A percentile compares a stretch with the other conserved stretches of the same genome.
Conservation (phyloP, 139 green algal genomes). For the Penium margaritaceum region DNA sequence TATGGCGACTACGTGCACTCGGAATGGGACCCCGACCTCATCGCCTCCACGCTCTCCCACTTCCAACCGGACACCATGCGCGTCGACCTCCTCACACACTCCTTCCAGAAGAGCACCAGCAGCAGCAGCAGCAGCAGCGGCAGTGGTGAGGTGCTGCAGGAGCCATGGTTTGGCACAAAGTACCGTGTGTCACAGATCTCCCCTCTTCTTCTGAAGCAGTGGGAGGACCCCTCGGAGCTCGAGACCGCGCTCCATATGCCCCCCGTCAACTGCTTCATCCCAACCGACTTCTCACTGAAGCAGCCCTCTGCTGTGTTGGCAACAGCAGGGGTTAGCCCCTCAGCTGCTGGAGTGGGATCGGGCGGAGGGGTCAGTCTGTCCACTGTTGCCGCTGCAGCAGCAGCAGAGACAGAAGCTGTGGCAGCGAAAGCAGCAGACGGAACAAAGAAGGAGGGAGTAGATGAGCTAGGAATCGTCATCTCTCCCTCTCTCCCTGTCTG, state of each 20-base stretch:
- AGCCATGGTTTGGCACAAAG: slow-evolving; percentile 49
- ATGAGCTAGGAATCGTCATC: not conserved
- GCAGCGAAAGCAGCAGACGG: not conserved
- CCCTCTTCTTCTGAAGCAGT: slow-evolving; percentile 15
- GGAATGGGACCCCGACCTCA: slow-evolving; percentile 44
- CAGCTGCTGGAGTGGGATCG: too few relatives aligned
- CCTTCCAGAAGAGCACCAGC: slow-evolving; percentile 5
- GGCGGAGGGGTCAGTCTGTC: too few relatives aligned
- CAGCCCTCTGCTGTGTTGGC: too few relatives aligned
- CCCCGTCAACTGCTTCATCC: slow-evolving; percentile 74
- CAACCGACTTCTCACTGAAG: slow-evolving; percentile 32
- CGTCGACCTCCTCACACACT: slow-evolving; percentile 36
- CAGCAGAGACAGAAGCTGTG: not conserved
- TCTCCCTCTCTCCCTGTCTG: too few relatives aligned
- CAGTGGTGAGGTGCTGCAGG: slow-evolving; percentile 29
- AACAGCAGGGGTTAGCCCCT: too few relatives aligned
- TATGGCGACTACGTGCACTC: slow-evolving; percentile 41
- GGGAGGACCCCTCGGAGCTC: slow-evolving; percentile 21
- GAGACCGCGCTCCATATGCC: slow-evolving; percentile 62
- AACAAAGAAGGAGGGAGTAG: not conserved
- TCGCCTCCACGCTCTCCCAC: slow-evolving; percentile 9
- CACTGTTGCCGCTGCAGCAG: too few relatives aligned
- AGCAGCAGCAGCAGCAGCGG: too few relatives aligned
- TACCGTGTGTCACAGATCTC: slow-evolving; percentile 23
- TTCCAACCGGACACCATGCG: slow-evolving; percentile 39